These are phyloP conservation scores for Sphaceloma murrayae DNA, from an alignment of 2,329 filamentous ascomycete genomes.

Conservation along the genomic window DNA sequence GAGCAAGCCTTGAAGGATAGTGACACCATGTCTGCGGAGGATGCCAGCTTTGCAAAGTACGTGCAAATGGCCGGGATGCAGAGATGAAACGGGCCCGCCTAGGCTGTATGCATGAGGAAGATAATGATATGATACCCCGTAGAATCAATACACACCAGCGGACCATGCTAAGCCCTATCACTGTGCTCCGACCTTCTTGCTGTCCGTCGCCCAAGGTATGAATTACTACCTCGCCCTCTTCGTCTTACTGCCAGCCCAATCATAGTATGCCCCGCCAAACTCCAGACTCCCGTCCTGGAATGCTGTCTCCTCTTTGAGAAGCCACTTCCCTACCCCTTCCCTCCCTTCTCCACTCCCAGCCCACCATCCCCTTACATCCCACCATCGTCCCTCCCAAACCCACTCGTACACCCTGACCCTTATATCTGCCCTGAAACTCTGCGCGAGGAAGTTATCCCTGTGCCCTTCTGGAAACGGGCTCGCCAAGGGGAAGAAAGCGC, in stretches of 20 bases:
- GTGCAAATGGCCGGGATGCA: constrained; percentile 20
- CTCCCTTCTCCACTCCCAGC: background rate
- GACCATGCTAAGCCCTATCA: no score
- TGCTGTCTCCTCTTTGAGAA: constrained; percentile 30
- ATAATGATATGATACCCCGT: constrained; percentile 14
- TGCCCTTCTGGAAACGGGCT: constrained; percentile 41
- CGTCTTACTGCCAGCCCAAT: constrained; percentile 31
- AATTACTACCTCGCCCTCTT: constrained; percentile 19
- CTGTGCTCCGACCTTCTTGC: no score
- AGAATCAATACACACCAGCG: no score
- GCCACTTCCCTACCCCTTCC: constrained; percentile 30
- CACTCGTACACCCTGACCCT: constrained; percentile 35
- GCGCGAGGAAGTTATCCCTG: constrained; percentile 34
- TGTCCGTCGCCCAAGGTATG: no score
- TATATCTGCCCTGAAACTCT: constrained; percentile 41
- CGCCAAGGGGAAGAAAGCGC: constrained; percentile 38
- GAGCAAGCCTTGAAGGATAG: constrained; percentile 60
- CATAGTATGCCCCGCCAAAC: constrained; percentile 42
- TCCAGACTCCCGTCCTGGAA: constrained; percentile 40
- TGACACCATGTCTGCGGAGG: constrained; percentile 23
- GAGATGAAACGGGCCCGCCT: constrained; percentile 1
- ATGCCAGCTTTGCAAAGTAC: constrained; percentile 24
- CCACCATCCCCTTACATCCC: constrained; percentile 33
- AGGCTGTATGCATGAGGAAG: background rate
- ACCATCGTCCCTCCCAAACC: constrained; percentile 25